A percentile compares a stretch with the other conserved stretches of the same genome.
Evolutionary conservation across 257 asterid genomes (phyloP).

Genomic region (Primulina eburnea): DNA sequence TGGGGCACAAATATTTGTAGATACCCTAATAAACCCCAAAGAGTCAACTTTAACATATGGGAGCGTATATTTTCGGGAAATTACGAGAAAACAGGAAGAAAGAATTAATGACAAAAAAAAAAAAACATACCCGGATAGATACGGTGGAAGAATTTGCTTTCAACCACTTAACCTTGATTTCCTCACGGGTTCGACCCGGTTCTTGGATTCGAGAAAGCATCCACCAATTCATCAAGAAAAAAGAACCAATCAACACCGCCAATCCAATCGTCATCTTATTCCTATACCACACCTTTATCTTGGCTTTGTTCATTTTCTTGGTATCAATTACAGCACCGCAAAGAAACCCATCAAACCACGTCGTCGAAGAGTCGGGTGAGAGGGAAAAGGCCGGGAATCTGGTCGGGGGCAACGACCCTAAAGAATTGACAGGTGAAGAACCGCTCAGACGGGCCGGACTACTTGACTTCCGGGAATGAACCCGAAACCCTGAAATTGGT

Average conservation of each 20-base stretch:
- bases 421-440: conserved; percentile 33
- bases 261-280: conserved; percentile 35
- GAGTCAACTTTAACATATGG: conserved; percentile 7
- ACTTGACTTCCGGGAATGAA: conserved; percentile 26
- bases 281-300: conserved; percentile 49
- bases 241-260: conserved; percentile 38
- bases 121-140: conserved; percentile 56
- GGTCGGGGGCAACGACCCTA: conserved; percentile 31
- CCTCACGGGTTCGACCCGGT: conserved; percentile 36
- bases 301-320: conserved; percentile 35
- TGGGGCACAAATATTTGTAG: background rate
- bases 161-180: conserved; percentile 50
- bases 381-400: conserved; percentile 29
- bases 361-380: conserved; percentile 32
- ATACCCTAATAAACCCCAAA: background rate
- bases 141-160: conserved; percentile 52
- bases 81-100: background rate
- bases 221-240: conserved; percentile 70
- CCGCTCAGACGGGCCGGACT: conserved; percentile 36
- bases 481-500: conserved; percentile 18
- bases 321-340: conserved; percentile 31
- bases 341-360: conserved; percentile 33
- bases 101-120: background rate
- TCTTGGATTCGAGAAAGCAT: conserved; percentile 75
- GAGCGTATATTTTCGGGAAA: background rate